Evolutionary conservation across 2,329 filamentous ascomycete species (phyloP), one percentile per base, ranked within the genome.

Genomic region (Lasiodiplodia hormozganensis): DNA sequence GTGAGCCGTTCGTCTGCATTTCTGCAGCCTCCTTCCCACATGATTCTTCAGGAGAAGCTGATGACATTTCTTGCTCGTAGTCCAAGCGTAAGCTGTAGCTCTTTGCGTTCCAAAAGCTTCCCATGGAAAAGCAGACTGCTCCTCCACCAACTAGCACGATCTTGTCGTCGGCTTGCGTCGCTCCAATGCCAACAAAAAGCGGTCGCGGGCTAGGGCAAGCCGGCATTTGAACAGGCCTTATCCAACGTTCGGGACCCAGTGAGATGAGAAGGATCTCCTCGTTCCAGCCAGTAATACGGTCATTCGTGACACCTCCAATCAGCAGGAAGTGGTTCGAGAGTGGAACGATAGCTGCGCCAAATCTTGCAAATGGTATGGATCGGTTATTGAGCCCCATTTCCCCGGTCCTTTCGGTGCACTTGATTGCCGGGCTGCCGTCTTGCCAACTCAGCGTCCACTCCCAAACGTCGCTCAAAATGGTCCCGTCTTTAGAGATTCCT

Each of bases 61-160:
- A 54, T 4, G 18, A 53, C 18, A 8, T 47, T 23, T 28, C 23
- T 12, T 60, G 21, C 5, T 28, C 40, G 10, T 49, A 25, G 5
- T 62, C 47, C 25, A 51, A 11, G 31, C 34, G 28, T 12, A 64
- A 18, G 23, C 25, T 28, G 43, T 64, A 64, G 47, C 43, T 34
- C 3, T 49, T 53, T 16, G 38, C 65, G 25, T 70, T 69, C 56
- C 52, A 64, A n/a, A 88, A 94, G 7, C 92, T 92, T 1, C 94
- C 94, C 85, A 97, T 97, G 0, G 92, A 94, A 82, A 97, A 97
- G 77, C 93, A 97, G 0, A 93, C 92, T 18, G 92, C 93, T 47
- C 93, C 94, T 18, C 94, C 94, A 1, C 93, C 93, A 58, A 91
- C 78, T 8, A 96, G 81, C 11, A 92, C 74, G 3, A 94, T 73